Evolutionary conservation across 1,284 basidiomycete genomes (phyloP).

Genomic region (Apiotrichum porosum): DNA sequence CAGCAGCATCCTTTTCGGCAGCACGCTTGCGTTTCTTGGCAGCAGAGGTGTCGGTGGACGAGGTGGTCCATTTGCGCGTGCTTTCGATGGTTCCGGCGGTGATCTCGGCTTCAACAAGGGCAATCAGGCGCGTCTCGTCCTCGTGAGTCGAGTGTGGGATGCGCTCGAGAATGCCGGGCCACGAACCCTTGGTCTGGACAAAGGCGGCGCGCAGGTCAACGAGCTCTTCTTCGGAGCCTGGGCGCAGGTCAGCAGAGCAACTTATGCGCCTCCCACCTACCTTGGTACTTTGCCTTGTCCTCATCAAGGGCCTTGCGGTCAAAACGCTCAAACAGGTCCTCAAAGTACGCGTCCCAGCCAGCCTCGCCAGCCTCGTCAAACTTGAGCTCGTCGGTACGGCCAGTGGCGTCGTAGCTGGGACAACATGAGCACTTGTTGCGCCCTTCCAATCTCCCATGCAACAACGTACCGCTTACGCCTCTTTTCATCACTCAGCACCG

Average conservation of each 20-base stretch:
- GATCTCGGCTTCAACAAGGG: conserved; percentile 66
- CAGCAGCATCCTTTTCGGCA: conserved; percentile 69
- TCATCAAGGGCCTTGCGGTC: conserved; percentile 80
- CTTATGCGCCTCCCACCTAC: conserved; percentile 48
- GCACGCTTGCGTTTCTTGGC: conserved; percentile 67
- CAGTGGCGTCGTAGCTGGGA: conserved; percentile 67
- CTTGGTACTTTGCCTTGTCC: conserved; percentile 86
- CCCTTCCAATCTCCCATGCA: not conserved
- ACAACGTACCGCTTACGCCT: conserved; percentile 55
- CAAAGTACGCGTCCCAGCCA: conserved; percentile 91
- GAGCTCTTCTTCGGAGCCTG: conserved; percentile 77
- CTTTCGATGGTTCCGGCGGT: conserved; percentile 55
- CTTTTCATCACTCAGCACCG: conserved; percentile 73
- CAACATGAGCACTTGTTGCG: no score
- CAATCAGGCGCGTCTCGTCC: conserved; percentile 77
- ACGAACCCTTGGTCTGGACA: conserved; percentile 60
- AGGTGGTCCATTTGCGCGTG: conserved; percentile 61
- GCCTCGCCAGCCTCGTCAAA: conserved; percentile 66
- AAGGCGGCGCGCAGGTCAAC: conserved; percentile 74
- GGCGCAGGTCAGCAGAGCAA: not conserved
- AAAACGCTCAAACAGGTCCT: conserved; percentile 77
- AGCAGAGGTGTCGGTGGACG: conserved; percentile 68
- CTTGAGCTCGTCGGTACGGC: conserved; percentile 72
- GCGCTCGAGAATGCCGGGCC: conserved; percentile 71
- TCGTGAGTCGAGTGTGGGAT: conserved; percentile 76